phyloP scores from a whole-genome alignment of 352 stramenopile species.

The Phytophthora aleatoria region DNA sequence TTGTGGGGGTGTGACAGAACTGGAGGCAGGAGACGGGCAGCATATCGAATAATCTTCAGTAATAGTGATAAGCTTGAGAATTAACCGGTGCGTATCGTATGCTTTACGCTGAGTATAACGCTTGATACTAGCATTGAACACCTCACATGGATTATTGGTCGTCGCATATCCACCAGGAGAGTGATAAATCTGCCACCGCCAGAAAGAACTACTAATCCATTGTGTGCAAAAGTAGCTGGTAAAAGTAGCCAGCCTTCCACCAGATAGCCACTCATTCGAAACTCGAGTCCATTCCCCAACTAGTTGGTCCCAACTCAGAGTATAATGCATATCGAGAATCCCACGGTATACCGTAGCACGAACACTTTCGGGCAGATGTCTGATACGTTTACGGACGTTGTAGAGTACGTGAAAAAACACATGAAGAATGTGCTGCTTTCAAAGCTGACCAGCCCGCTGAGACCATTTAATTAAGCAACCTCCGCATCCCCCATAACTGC shows the following conservation, averaged over 20 bases:
- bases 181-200: neutral
- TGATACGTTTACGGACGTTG: slow-evolving; percentile 23
- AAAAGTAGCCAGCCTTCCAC: neutral
- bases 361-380: slow-evolving; percentile 3
- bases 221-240: neutral
- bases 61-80: neutral
- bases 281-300: neutral
- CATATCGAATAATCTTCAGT: neutral
- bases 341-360: slow-evolving; percentile 8
- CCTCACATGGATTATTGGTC: neutral
- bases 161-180: neutral
- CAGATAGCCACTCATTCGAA: neutral
- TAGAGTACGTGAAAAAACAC: slow-evolving; percentile 34
- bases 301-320: neutral
- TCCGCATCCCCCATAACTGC: slow-evolving; percentile 1
- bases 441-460: neutral
- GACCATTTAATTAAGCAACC: neutral
- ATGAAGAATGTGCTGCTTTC: neutral
- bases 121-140: neutral
- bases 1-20: neutral
- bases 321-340: slow-evolving; percentile 17
- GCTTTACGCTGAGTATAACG: neutral
- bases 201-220: neutral
- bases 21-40: neutral
- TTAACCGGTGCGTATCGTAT: neutral